These are phyloP conservation scores for Dispira parvispora DNA, from an alignment of 192 early-diverging fungal species.

Conservation along the genomic window DNA sequence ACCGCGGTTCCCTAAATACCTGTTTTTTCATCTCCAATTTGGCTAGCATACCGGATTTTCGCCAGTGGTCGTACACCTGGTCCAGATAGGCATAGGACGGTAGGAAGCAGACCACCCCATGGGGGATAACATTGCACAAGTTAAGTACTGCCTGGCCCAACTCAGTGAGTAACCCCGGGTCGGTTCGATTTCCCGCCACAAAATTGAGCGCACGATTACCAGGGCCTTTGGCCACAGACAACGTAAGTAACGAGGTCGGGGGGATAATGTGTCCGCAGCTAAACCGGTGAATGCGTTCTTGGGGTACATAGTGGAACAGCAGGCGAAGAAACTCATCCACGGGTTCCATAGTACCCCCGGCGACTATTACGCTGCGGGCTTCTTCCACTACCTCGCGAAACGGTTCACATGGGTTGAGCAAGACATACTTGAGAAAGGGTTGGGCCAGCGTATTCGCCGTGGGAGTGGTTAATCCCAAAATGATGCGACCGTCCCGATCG, in stretches of 20 bases:
- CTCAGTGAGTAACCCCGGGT: constrained; percentile 35
- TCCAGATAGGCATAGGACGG: constrained; percentile 65
- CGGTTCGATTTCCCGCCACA: constrained; percentile 12
- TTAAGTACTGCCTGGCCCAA: constrained; percentile 52
- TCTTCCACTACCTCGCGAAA: constrained; percentile 65
- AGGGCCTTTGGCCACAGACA: constrained; percentile 47
- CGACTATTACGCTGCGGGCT: constrained; percentile 65
- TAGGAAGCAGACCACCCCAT: constrained; percentile 82
- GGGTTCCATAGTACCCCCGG: constrained; percentile 89
- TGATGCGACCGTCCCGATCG: constrained; percentile 54
- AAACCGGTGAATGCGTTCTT: constrained; percentile 36
- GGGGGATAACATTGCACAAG: constrained; percentile 53
- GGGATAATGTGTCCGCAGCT: constrained; percentile 80
- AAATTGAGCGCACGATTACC: constrained; percentile 44
- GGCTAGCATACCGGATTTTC: constrained; percentile 19
- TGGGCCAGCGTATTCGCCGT: background rate
- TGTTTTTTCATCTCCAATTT: constrained; percentile 42
- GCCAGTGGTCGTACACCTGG: constrained; percentile 36
- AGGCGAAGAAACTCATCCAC: constrained; percentile 26
- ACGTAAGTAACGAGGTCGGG: constrained; percentile 46
- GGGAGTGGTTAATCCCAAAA: constrained; percentile 20
- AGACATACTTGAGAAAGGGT: constrained; percentile 52
- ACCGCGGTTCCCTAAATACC: constrained; percentile 55
- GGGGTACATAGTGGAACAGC: constrained; percentile 35
- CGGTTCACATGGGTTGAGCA: constrained; percentile 65